phyloP scores from a whole-genome alignment of 164 flowering plant species.

The Litsea cubeba region DNA sequence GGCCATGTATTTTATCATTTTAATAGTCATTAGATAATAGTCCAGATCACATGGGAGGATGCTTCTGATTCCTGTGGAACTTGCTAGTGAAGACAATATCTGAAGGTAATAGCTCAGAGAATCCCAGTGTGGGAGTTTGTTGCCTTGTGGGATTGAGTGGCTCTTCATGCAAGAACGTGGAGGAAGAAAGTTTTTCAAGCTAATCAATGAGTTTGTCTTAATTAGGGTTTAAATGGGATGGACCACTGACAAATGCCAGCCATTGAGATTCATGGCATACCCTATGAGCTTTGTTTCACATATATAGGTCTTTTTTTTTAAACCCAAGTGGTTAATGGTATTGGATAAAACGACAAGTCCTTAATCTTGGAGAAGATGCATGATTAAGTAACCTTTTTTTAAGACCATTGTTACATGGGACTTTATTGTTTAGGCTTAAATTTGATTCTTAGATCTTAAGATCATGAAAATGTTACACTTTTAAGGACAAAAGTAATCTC shows the following conservation, averaged over 20 bases:
- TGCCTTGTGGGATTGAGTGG: constrained; percentile 16
- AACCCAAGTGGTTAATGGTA: too few species aligned
- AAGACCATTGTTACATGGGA: not conserved
- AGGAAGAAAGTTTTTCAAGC: constrained; percentile 5
- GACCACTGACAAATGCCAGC: not conserved
- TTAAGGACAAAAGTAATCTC: not conserved
- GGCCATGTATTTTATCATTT: not conserved
- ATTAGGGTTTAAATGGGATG: not conserved
- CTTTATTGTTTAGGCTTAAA: not conserved
- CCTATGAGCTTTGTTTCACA: not conserved
- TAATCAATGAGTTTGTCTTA: not conserved
- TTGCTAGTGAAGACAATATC: constrained; percentile 5
- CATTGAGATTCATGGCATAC: not conserved
- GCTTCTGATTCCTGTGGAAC: constrained; percentile 14
- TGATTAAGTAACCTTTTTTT: not conserved
- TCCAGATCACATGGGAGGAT: constrained; percentile 26
- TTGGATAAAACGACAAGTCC: not conserved
- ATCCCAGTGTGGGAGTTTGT: constrained; percentile 36
- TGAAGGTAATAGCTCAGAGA: constrained; percentile 21
- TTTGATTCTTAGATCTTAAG: not conserved
- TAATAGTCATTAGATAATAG: constrained; percentile 1
- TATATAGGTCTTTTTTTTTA: not conserved
- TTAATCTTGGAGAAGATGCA: not conserved
- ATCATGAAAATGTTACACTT: not conserved
- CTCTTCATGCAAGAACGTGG: constrained; percentile 36